phyloP scores from a whole-genome alignment of 108 stramenopile genomes.

The Chaetoceros tenuissimus region DNA sequence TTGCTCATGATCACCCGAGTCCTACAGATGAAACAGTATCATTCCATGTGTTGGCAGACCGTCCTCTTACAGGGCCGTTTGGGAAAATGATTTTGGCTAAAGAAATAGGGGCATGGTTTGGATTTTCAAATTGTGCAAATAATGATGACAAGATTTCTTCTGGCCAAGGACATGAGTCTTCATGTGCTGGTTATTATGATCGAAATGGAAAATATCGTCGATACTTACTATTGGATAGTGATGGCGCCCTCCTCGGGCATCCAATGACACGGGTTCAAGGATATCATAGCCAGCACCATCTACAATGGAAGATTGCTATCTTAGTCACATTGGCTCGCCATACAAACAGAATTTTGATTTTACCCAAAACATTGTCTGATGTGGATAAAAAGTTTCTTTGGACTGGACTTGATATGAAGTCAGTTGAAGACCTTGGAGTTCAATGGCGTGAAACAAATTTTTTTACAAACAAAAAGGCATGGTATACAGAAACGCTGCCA shows the following conservation, averaged over 20 bases:
- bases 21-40: background rate
- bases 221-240: slow-evolving; percentile 8
- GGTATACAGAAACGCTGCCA: slow-evolving; percentile 10
- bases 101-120: too few relatives aligned
- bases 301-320: slow-evolving; percentile 21
- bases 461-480: slow-evolving; percentile 23
- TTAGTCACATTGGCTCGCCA: slow-evolving; percentile 14
- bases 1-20: slow-evolving; percentile 7
- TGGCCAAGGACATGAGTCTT: background rate
- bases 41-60: too few relatives aligned
- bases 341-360: slow-evolving; percentile 23
- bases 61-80: too few relatives aligned
- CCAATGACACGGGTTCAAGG: slow-evolving; percentile 4
- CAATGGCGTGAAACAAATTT: slow-evolving; percentile 39
- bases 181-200: slow-evolving; percentile 7
- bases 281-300: background rate
- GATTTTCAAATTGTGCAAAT: background rate
- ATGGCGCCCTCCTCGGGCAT: too few relatives aligned
- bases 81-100: too few relatives aligned
- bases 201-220: slow-evolving; percentile 6
- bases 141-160: background rate
- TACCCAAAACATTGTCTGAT: slow-evolving; percentile 21
- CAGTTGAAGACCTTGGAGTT: slow-evolving; percentile 10
- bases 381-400: slow-evolving; percentile 21
- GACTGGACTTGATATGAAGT: slow-evolving; percentile 17